phyloP scores from a whole-genome alignment of 768 basidiomycete genomes.

The Hebeloma cylindrosporum region DNA sequence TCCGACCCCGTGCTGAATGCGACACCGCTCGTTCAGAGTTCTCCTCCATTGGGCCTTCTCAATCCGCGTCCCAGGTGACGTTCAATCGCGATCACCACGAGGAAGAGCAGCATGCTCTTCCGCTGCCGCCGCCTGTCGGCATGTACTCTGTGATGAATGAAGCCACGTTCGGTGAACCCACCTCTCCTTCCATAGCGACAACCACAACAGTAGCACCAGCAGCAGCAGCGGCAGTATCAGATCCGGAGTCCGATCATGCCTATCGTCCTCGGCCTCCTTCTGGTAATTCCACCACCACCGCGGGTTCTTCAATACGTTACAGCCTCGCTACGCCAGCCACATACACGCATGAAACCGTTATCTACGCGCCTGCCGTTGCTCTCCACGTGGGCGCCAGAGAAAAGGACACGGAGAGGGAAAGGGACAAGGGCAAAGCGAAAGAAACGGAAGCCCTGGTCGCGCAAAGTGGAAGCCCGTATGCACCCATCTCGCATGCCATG shows the following conservation, averaged over 20 bases:
- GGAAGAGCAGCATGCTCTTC: no score
- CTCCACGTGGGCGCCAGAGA: conserved; percentile 15
- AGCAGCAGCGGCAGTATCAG: conserved; percentile 8
- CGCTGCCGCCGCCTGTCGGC: conserved; percentile 10
- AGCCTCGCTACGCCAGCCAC: conserved; percentile 18
- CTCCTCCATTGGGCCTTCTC: conserved; percentile 74
- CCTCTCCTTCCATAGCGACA: neutral
- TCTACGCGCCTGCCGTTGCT: conserved; percentile 25
- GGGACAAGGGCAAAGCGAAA: neutral
- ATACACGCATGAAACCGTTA: conserved; percentile 22
- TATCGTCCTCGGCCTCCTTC: conserved; percentile 12
- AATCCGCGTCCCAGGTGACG: conserved; percentile 71
- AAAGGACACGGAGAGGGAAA: neutral
- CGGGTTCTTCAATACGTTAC: conserved; percentile 19
- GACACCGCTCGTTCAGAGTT: conserved; percentile 44
- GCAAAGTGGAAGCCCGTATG: neutral
- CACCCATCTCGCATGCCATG: conserved; percentile 5
- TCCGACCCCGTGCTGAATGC: neutral
- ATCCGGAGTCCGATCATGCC: conserved; percentile 8
- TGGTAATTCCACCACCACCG: conserved; percentile 13
- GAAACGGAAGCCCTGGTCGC: neutral
- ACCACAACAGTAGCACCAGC: neutral
- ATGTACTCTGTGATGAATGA: conserved; percentile 17
- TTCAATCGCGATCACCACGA: conserved; percentile 31
- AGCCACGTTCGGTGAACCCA: conserved; percentile 11